Evolutionary conservation across 1,284 basidiomycete species (phyloP).

Genomic region (Calocybe gambosa): DNA sequence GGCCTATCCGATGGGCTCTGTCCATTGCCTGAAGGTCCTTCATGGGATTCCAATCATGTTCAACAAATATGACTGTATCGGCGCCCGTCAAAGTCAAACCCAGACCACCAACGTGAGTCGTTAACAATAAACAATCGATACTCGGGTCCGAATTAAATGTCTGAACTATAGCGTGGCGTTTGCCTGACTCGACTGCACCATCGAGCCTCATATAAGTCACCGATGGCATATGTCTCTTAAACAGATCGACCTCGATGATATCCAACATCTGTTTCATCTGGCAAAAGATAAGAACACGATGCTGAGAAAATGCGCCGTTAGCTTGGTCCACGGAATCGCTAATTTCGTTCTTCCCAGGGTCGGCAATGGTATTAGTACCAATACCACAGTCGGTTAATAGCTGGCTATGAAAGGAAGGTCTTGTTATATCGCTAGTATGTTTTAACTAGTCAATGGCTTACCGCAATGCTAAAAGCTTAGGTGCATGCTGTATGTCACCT

Average conservation of each 20-base stretch:
- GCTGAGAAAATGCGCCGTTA: constrained; percentile 75
- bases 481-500: constrained; percentile 85
- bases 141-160: constrained; percentile 98
- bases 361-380: constrained; percentile 55
- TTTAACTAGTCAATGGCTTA: constrained; percentile 31
- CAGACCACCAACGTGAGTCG: constrained; percentile 95
- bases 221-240: constrained; percentile 88
- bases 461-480: constrained; percentile 90
- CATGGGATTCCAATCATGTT: constrained; percentile 99
- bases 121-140: constrained; percentile 94
- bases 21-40: constrained; percentile 99
- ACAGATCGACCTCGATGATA: constrained; percentile 92
- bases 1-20: constrained; percentile 94
- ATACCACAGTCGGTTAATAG: constrained; percentile 93
- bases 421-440: constrained; percentile 4
- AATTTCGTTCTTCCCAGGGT: constrained; percentile 57
- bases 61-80: constrained; percentile 98
- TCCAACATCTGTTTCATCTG: constrained; percentile 99
- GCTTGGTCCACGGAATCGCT: constrained; percentile 53
- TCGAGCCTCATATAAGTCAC: constrained; percentile 99
- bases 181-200: constrained; percentile 82
- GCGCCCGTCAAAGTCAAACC: constrained; percentile 97
- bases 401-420: constrained; percentile 54
- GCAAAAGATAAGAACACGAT: constrained; percentile 98
- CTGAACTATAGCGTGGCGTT: constrained; percentile 94